phyloP scores from a whole-genome alignment of 2,329 filamentous ascomycete species.

The Daldinia eschscholtzii region DNA sequence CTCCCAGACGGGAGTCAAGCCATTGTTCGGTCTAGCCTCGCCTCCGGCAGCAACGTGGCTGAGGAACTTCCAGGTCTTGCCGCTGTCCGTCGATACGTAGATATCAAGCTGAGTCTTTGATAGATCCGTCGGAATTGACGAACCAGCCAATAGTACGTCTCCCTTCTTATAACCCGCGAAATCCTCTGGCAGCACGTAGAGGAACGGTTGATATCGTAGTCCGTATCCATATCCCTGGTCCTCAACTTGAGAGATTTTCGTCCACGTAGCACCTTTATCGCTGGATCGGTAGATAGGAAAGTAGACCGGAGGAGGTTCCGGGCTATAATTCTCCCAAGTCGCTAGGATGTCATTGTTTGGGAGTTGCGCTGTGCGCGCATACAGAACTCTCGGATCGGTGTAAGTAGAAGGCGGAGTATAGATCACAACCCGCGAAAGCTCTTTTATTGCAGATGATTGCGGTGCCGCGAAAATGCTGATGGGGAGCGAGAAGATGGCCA shows the following conservation, averaged over 20 bases:
- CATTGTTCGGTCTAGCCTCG: slow-evolving; percentile 72
- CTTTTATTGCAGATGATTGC: slow-evolving; percentile 24
- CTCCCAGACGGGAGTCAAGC: slow-evolving; percentile 78
- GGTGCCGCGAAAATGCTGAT: not conserved
- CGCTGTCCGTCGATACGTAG: slow-evolving; percentile 73
- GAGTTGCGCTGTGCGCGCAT: slow-evolving; percentile 60
- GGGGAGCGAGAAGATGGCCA: slow-evolving; percentile 27
- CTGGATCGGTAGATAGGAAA: slow-evolving; percentile 67
- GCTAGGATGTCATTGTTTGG: slow-evolving; percentile 62
- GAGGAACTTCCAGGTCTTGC: slow-evolving; percentile 75
- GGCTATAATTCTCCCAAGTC: slow-evolving; percentile 69
- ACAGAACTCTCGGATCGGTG: slow-evolving; percentile 59
- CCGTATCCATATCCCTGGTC: slow-evolving; percentile 75
- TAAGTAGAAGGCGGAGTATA: slow-evolving; percentile 60
- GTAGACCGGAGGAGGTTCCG: slow-evolving; percentile 66
- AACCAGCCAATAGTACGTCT: slow-evolving; percentile 73
- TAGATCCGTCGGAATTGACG: slow-evolving; percentile 70
- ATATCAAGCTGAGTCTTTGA: slow-evolving; percentile 76
- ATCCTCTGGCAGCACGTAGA: slow-evolving; percentile 71
- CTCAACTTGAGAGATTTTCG: slow-evolving; percentile 70
- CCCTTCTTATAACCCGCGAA: slow-evolving; percentile 71
- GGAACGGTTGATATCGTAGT: slow-evolving; percentile 75
- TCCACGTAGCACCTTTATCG: slow-evolving; percentile 72
- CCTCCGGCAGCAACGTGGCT: slow-evolving; percentile 74
- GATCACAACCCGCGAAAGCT: slow-evolving; percentile 46